Conservation (phyloP, 2,329 filamentous ascomycete species). For the Trichoderma sp. region DNA sequence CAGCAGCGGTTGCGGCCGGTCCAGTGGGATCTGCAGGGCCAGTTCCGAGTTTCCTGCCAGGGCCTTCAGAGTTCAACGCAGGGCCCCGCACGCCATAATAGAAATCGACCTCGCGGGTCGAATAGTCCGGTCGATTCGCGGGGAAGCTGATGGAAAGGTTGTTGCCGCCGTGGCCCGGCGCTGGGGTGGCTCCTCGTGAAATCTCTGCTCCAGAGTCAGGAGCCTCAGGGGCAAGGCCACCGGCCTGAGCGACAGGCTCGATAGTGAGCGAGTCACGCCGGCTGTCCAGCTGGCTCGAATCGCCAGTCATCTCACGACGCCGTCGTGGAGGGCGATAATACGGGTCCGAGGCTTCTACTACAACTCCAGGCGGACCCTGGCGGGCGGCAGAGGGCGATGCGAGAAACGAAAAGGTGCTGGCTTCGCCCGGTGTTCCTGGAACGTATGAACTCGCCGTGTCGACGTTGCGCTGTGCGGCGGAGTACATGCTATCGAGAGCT, state of each 20-base stretch:
- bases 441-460: constrained; percentile 67
- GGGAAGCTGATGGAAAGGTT: constrained; percentile 46
- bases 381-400: constrained; percentile 57
- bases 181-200: constrained; percentile 49
- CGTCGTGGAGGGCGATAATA: constrained; percentile 86
- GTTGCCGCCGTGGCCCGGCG: constrained; percentile 38
- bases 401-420: constrained; percentile 72
- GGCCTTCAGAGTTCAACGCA: constrained; percentile 77
- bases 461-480: constrained; percentile 50
- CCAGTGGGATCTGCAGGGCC: constrained; percentile 94
- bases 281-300: constrained; percentile 40
- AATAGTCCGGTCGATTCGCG: constrained; percentile 75
- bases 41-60: constrained; percentile 84
- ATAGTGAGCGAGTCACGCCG: constrained; percentile 37
- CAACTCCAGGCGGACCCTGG: constrained; percentile 49
- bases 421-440: constrained; percentile 72
- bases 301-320: constrained; percentile 62
- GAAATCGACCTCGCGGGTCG: constrained; percentile 92
- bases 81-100: constrained; percentile 93
- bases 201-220: constrained; percentile 43
- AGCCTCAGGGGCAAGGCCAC: constrained; percentile 41
- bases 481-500: constrained; percentile 54
- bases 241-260: constrained; percentile 45
- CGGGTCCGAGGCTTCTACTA: constrained; percentile 65
- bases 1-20: constrained; percentile 82